A percentile compares a stretch with the other conserved stretches of the same genome.
phyloP scores from a whole-genome alignment of 2,329 filamentous ascomycete species.

The Alternaria sp. region DNA sequence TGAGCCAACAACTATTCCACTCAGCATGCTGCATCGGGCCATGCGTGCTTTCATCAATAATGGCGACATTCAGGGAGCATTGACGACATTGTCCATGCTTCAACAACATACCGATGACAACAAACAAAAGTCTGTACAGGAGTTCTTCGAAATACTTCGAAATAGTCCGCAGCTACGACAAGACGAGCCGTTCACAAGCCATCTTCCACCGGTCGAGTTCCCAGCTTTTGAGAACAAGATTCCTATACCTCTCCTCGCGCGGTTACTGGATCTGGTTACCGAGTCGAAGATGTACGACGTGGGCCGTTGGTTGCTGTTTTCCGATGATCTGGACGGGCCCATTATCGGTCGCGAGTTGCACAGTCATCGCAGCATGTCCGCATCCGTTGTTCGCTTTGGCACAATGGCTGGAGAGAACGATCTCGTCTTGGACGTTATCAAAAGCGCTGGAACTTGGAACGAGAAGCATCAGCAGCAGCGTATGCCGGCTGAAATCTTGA shows the following conservation, averaged over 20 bases:
- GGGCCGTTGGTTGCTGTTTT: constrained; percentile 61
- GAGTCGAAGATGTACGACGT: constrained; percentile 56
- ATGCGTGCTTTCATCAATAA: constrained; percentile 49
- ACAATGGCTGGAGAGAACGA: constrained; percentile 56
- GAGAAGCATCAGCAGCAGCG: constrained; percentile 29
- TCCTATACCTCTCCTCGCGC: constrained; percentile 56
- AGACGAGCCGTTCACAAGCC: constrained; percentile 35
- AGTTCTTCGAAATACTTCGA: constrained; percentile 50
- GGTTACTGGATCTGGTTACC: constrained; percentile 59
- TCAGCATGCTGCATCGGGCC: constrained; percentile 53
- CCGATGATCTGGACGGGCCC: constrained; percentile 61
- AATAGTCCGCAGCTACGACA: constrained; percentile 14
- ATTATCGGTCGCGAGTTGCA: constrained; percentile 57
- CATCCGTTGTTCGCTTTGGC: constrained; percentile 63
- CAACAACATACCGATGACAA: constrained; percentile 53
- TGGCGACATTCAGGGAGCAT: constrained; percentile 49
- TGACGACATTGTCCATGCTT: constrained; percentile 47
- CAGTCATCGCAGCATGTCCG: constrained; percentile 55
- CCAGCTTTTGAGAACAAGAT: constrained; percentile 55
- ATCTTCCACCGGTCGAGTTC: constrained; percentile 49
- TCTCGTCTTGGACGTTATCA: constrained; percentile 42
- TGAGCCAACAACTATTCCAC: constrained; percentile 52
- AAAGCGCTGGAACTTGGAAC: constrained; percentile 25
- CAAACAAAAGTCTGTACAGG: constrained; percentile 50
- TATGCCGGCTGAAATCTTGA: constrained; percentile 45